Conservation (phyloP, 768 basidiomycete genomes). For the Boletellus emodensis region DNA sequence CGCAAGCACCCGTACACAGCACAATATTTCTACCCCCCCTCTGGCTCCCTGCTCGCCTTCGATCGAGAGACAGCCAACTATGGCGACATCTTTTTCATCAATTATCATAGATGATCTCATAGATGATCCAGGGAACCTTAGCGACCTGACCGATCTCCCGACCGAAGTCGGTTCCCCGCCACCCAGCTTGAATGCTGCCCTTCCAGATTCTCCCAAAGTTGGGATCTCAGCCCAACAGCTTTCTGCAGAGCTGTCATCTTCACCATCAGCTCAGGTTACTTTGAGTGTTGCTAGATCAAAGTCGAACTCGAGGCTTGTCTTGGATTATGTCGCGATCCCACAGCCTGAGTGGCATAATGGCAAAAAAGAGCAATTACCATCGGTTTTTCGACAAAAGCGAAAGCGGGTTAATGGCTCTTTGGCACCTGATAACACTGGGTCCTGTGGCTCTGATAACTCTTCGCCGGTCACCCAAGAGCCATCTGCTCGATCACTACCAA, state of each 20-base stretch:
- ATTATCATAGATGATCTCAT: conserved; percentile 5
- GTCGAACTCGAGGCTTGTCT: conserved; percentile 14
- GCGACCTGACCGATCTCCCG: conserved; percentile 30
- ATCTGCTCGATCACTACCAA: not conserved
- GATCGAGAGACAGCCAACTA: not conserved
- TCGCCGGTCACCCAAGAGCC: not conserved
- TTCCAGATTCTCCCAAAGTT: not conserved
- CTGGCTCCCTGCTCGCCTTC: not conserved
- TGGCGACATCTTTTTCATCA: not conserved
- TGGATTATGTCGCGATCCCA: conserved; percentile 23
- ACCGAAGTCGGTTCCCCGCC: conserved; percentile 20
- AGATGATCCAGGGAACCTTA: conserved; percentile 18
- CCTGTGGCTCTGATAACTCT: not conserved
- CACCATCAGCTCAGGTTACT: not conserved
- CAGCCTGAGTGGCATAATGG: conserved; percentile 10
- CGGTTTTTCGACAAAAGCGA: conserved; percentile 11
- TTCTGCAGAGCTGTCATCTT: not conserved
- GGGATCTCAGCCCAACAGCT: not conserved
- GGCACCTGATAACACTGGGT: not conserved
- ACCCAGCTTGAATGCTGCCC: not conserved
- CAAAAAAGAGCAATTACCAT: not conserved
- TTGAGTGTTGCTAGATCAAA: not conserved
- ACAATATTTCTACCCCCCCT: not conserved
- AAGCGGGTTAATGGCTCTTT: conserved; percentile 6
- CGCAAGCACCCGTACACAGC: not conserved